Percentiles rank a stretch among this genome's conserved stretches.
Conservation (phyloP, 192 early-diverging fungal species). For the Linnemannia hyalina region DNA sequence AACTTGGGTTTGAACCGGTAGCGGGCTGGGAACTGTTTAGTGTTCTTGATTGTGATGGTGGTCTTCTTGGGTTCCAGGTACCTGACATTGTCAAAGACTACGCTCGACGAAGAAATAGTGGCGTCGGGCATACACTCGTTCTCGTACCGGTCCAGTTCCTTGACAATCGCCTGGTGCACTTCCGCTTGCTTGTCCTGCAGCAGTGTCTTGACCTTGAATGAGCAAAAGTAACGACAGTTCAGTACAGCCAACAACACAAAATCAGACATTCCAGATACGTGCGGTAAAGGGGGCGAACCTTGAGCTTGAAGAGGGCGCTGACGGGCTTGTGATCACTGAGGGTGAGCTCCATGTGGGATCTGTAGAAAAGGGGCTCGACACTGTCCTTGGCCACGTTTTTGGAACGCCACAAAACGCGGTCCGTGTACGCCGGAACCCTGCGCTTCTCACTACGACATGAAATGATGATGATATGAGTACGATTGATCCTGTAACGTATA, state of each 20-base stretch:
- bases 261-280: not conserved
- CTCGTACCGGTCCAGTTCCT: constrained; percentile 83
- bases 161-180: constrained; percentile 71
- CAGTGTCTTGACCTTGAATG: constrained; percentile 69
- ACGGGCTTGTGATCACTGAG: constrained; percentile 97
- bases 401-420: constrained; percentile 92
- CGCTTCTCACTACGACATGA: constrained; percentile 73
- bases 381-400: constrained; percentile 58
- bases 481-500: not conserved
- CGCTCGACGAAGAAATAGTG: constrained; percentile 65
- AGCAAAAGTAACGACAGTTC: not conserved
- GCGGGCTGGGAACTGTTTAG: constrained; percentile 79
- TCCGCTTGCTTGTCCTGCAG: constrained; percentile 67
- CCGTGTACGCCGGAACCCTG: constrained; percentile 93
- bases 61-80: constrained; percentile 67
- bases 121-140: constrained; percentile 85
- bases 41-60: constrained; percentile 76
- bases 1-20: constrained; percentile 82
- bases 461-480: not conserved
- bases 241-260: not conserved
- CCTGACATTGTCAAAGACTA: constrained; percentile 81
- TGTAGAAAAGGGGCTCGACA: constrained; percentile 66
- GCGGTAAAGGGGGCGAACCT: constrained; percentile 48
- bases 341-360: constrained; percentile 71
- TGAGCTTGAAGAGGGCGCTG: constrained; percentile 72